These are phyloP conservation scores for Aspergillus jensenii DNA, from an alignment of 2,329 filamentous ascomycete species.

Conservation along the genomic window DNA sequence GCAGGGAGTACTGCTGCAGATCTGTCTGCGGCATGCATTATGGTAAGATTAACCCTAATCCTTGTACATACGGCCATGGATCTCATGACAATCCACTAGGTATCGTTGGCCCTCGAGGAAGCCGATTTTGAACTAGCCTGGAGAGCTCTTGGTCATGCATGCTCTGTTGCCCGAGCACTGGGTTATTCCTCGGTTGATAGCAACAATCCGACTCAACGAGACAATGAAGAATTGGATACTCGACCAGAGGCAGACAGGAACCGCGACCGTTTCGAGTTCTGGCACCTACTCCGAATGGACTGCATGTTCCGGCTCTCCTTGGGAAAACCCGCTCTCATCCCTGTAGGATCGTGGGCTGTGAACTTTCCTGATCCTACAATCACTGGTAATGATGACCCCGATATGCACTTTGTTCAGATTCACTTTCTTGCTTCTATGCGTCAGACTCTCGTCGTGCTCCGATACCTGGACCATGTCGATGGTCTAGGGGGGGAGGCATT, in stretches of 20 bases:
- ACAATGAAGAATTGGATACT: too few species aligned
- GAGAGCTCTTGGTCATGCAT: not conserved
- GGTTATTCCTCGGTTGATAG: not conserved
- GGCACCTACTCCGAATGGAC: slow-evolving; percentile 20
- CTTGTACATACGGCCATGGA: not conserved
- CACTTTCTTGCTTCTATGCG: not conserved
- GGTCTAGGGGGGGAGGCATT: not conserved
- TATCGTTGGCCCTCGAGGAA: not conserved
- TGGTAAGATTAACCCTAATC: not conserved
- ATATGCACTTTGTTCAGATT: not conserved
- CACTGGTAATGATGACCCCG: slow-evolving; percentile 12
- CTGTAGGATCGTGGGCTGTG: slow-evolving; percentile 17
- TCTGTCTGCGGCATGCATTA: not conserved
- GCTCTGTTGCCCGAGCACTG: not conserved
- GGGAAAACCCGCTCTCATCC: slow-evolving; percentile 17
- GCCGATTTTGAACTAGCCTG: not conserved
- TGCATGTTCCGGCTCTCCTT: slow-evolving; percentile 20
- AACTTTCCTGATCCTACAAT: slow-evolving; percentile 22
- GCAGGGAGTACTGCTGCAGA: too few species aligned
- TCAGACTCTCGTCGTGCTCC: not conserved
- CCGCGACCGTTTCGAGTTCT: slow-evolving; percentile 22
- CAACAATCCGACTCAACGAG: too few species aligned
- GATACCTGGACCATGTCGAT: not conserved
- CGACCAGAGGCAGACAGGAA: slow-evolving; percentile 10
- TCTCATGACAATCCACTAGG: not conserved